Conservation (phyloP, 1,139 yeast species). For the Diutina ranongensis region DNA sequence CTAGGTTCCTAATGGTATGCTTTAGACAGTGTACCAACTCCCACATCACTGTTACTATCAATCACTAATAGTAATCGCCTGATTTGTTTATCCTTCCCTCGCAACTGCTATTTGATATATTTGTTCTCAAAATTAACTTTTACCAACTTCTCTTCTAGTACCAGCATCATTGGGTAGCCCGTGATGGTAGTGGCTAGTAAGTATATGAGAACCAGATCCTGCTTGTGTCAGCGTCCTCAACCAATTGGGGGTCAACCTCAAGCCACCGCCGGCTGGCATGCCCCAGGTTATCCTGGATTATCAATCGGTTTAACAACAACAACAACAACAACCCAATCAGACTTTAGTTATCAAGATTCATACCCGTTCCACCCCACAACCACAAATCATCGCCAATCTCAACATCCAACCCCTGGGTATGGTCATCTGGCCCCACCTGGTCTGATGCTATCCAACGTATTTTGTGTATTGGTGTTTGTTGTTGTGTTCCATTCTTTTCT, state of each 20-base stretch:
- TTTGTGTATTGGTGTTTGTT: too few relatives aligned
- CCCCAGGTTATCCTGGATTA: neutral
- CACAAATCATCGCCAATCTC: neutral
- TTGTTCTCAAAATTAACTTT: constrained; percentile 1
- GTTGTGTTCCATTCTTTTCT: too few relatives aligned
- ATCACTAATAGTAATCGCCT: neutral
- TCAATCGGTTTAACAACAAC: too few relatives aligned
- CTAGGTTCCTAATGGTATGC: too few relatives aligned
- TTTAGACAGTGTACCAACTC: too few relatives aligned
- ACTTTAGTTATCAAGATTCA: neutral
- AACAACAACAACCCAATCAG: neutral
- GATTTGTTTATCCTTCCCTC: neutral
- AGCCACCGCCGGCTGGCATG: neutral
- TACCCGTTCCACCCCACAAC: constrained; percentile 4
- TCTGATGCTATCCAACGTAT: too few relatives aligned
- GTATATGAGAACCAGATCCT: too few relatives aligned
- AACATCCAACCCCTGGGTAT: constrained; percentile 1
- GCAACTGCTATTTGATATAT: neutral
- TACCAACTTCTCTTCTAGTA: neutral
- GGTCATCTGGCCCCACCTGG: constrained; percentile 3
- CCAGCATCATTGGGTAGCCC: neutral
- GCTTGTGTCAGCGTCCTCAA: too few relatives aligned
- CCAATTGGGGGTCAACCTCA: neutral
- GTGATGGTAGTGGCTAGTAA: too few relatives aligned
- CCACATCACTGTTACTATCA: too few relatives aligned